These are phyloP conservation scores for Eucalyptus polybractea DNA, from an alignment of 345 rosid species.

Conservation along the genomic window DNA sequence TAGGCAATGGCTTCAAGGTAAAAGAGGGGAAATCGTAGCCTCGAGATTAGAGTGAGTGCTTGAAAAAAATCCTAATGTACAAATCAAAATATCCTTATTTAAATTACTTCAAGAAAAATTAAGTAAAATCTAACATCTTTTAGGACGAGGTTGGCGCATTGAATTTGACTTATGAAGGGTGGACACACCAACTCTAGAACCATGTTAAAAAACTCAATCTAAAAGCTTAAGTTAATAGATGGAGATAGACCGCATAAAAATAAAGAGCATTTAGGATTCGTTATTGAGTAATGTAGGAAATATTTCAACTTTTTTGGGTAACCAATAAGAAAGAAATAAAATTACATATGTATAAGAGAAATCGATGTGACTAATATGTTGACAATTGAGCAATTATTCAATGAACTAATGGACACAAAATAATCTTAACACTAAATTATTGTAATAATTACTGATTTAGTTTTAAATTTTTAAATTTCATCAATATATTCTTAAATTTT, in stretches of 20 bases:
- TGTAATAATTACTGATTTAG: neutral
- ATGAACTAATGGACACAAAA: neutral
- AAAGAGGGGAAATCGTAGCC: no score
- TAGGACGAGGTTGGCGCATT: neutral
- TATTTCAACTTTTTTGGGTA: neutral
- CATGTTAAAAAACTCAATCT: neutral
- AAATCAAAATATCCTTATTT: neutral
- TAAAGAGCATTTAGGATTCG: neutral
- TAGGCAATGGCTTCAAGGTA: no score
- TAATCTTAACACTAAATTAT: neutral
- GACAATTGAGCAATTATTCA: neutral
- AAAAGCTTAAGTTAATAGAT: neutral
- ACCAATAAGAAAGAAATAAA: neutral
- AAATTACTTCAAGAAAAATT: neutral
- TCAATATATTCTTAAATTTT: neutral
- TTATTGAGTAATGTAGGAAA: neutral
- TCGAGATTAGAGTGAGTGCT: no score
- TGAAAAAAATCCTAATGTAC: neutral
- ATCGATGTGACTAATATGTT: neutral
- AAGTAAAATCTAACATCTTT: neutral
- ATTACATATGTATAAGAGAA: neutral
- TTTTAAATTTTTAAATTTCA: neutral
- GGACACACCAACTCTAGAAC: neutral
- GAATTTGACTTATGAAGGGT: neutral
- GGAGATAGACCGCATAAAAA: accelerated